Evolutionary conservation across 208 protist species (phyloP), one percentile per base, ranked within the genome.

Genomic region (Trypanosoma boissoni): DNA sequence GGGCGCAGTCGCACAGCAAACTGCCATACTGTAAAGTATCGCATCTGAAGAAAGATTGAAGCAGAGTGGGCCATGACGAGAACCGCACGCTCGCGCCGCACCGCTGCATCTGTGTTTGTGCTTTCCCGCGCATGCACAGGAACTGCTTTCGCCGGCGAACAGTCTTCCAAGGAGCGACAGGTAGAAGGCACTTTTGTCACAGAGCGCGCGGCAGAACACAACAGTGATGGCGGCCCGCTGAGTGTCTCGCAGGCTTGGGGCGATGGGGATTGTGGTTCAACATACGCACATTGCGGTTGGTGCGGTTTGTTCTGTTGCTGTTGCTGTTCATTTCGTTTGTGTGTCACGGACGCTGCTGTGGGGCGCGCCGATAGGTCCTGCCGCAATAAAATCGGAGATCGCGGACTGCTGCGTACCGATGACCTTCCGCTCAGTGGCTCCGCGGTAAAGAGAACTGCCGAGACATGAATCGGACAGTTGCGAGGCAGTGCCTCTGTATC

Each of bases 1-100:
- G n/a, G n/a, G n/a, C n/a, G n/a, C n/a, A n/a, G n/a, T 59, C 26
- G 34, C 24, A 32, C 49, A 53, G 52, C 43, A 28, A 52, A 59
- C 36, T 46, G 32, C 64, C 64, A 71, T 26, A 43, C 64, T 2
- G 50, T 34, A 52, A 71, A 71, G 37, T 64, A 71, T 18, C 56
- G 64, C 24, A 71, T 24, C 28, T 64, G 64, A 28, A 63, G 21
- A 58, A 71, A 59, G 18, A 59, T 49, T 21, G 20, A 31, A 9
- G 28, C 21, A 20, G 39, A 39, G 6, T 49, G 55, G 14, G 39
- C n/a, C 64, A 71, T 54, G 8, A 58, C 26, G 24, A 49, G 2
- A 1, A 70, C 56, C 12, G 50, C 46, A 18, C 32, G 3, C 46
- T 59, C 64, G 12, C 34, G 28, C 4, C 27, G n/a, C n/a, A n/a